A percentile compares a stretch with the other conserved stretches of the same genome.
These are phyloP conservation scores for Heterobasidion occidentale DNA, from an alignment of 1,284 basidiomycete genomes.

Conservation along the genomic window DNA sequence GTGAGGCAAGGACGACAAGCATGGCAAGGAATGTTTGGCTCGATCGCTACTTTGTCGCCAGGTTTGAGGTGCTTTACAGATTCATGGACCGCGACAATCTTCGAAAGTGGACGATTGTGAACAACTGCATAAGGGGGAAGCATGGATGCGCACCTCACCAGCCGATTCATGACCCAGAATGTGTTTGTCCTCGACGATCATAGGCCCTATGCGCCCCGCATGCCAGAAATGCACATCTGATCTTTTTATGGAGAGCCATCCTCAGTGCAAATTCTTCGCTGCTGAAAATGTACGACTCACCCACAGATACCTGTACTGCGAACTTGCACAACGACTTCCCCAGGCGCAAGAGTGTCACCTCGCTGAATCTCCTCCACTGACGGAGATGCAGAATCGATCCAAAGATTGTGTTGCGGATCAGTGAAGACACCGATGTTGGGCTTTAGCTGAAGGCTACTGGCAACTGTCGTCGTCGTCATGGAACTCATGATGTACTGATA, in stretches of 20 bases:
- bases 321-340: conserved; percentile 49
- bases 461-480: background rate
- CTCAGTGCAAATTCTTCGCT: conserved; percentile 25
- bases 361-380: conserved; percentile 5
- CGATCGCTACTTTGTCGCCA: conserved; percentile 61
- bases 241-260: background rate
- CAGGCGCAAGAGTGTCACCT: conserved; percentile 4
- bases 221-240: conserved; percentile 60
- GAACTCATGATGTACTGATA: background rate
- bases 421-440: conserved; percentile 14
- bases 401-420: conserved; percentile 11
- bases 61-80: conserved; percentile 8
- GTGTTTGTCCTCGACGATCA: conserved; percentile 46
- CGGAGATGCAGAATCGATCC: conserved; percentile 10
- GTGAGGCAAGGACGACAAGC: conserved; percentile 49
- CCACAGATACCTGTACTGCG: conserved; percentile 61
- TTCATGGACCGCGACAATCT: conserved; percentile 8
- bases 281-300: conserved; percentile 21
- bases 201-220: conserved; percentile 54
- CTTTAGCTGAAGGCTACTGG: conserved; percentile 4
- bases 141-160: conserved; percentile 34
- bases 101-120: background rate
- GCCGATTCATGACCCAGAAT: conserved; percentile 51
- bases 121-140: background rate
- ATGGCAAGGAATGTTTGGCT: conserved; percentile 56